Evolutionary conservation across 2,329 filamentous ascomycete genomes (phyloP).

Genomic region (Cladosporium oxysporum): DNA sequence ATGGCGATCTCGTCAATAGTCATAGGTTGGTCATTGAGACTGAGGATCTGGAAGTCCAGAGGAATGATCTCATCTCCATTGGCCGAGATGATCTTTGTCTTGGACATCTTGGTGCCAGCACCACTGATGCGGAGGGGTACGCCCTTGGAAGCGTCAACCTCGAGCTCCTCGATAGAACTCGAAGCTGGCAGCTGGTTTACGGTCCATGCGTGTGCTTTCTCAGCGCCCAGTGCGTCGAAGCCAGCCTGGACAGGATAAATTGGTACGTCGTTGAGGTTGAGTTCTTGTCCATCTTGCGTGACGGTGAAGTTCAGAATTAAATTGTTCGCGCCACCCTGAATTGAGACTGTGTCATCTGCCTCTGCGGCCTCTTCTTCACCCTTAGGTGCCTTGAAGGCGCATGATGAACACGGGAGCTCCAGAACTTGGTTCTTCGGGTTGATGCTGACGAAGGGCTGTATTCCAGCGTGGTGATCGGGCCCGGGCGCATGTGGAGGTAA

Average conservation of each 20-base stretch:
- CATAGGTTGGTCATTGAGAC: conserved; percentile 54
- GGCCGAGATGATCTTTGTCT: conserved; percentile 48
- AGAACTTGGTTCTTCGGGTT: conserved; percentile 47
- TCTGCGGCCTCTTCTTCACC: conserved; percentile 27
- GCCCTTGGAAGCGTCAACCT: conserved; percentile 33
- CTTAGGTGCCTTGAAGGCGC: conserved; percentile 46
- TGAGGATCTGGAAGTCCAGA: conserved; percentile 60
- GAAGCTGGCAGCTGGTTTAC: conserved; percentile 15
- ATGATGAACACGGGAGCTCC: conserved; percentile 57
- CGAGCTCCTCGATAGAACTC: conserved; percentile 14
- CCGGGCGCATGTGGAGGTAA: conserved; percentile 53
- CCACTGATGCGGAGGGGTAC: conserved; percentile 38
- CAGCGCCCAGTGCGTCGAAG: conserved; percentile 14
- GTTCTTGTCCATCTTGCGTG: conserved; percentile 45
- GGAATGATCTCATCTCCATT: conserved; percentile 55
- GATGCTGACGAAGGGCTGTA: conserved; percentile 32
- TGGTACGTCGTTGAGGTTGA: conserved; percentile 62
- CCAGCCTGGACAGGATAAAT: conserved; percentile 50
- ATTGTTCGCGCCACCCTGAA: conserved; percentile 36
- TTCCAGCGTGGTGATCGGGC: conserved; percentile 29
- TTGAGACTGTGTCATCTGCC: conserved; percentile 31
- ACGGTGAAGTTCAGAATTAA: conserved; percentile 56
- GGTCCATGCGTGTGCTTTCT: conserved; percentile 12
- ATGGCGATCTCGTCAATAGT: conserved; percentile 61
- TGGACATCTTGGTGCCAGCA: conserved; percentile 40